A percentile compares a stretch with the other conserved stretches of the same genome.
These are phyloP conservation scores for Aristolochia californica DNA, from an alignment of 164 flowering plant genomes.

Conservation along the genomic window DNA sequence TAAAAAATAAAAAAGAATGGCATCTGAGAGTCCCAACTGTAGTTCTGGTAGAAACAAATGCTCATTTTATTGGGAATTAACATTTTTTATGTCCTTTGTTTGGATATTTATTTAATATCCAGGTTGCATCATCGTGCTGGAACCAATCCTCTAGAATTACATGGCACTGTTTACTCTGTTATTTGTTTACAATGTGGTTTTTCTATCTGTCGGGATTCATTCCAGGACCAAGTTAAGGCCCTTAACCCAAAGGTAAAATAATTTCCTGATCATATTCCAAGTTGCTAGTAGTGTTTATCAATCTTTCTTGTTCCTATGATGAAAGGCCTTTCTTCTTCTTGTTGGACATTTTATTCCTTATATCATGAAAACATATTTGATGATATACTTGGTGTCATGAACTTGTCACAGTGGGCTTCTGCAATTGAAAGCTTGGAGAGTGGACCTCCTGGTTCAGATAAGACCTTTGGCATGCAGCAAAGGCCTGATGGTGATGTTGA, in stretches of 20 bases:
- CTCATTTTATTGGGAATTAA: too few species aligned
- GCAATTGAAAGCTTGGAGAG: conserved; percentile 77
- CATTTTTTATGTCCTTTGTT: background rate
- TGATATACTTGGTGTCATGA: background rate
- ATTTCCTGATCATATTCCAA: background rate
- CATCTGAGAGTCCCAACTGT: too few species aligned
- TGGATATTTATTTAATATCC: conserved; percentile 8
- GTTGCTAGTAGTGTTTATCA: too few species aligned
- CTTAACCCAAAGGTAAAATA: conserved; percentile 78
- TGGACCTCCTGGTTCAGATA: conserved; percentile 71
- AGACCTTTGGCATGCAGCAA: conserved; percentile 93
- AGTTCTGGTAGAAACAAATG: too few species aligned
- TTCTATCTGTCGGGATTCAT: conserved; percentile 48
- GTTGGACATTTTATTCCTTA: background rate
- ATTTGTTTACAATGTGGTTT: conserved; percentile 69
- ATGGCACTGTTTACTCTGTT: conserved; percentile 89
- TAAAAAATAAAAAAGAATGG: too few species aligned
- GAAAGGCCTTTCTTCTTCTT: background rate
- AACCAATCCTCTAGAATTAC: conserved; percentile 83
- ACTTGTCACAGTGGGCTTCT: conserved; percentile 72
- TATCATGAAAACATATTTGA: background rate
- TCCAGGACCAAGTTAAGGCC: conserved; percentile 76
- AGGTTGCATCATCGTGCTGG: conserved; percentile 99
- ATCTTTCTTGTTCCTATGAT: background rate
- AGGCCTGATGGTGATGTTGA: conserved; percentile 99